Conservation (phyloP, 805 yeast species). For the Debaryomyces castellii region DNA sequence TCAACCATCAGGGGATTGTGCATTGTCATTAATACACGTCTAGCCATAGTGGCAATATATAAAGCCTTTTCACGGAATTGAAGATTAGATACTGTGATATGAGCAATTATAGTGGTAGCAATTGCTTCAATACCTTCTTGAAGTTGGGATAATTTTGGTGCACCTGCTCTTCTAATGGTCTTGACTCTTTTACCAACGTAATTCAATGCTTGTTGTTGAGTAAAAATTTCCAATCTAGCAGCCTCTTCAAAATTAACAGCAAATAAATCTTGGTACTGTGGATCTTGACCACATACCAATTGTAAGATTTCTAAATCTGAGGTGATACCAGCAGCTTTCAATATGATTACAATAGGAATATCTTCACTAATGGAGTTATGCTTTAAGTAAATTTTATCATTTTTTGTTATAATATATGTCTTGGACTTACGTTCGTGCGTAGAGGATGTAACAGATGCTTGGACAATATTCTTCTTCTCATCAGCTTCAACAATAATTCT, state of each 20-base stretch:
- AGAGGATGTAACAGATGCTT: slow-evolving; percentile 96
- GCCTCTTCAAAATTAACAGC: slow-evolving; percentile 94
- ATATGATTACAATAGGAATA: slow-evolving; percentile 86
- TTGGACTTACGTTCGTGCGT: slow-evolving; percentile 98
- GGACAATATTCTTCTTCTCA: slow-evolving; percentile 89
- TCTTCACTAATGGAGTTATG: slow-evolving; percentile 96
- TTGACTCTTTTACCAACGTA: slow-evolving; percentile 89
- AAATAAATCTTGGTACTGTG: slow-evolving; percentile 87
- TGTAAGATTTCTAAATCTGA: slow-evolving; percentile 93
- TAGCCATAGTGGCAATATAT: slow-evolving; percentile 93
- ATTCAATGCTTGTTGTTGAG: slow-evolving; percentile 92
- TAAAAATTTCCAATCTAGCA: slow-evolving; percentile 76
- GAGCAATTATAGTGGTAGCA: slow-evolving; percentile 96
- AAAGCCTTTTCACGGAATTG: slow-evolving; percentile 94
- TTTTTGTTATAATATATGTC: slow-evolving; percentile 91
- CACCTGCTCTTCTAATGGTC: slow-evolving; percentile 82
- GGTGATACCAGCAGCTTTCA: slow-evolving; percentile 92
- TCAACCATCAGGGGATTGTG: slow-evolving; percentile 94
- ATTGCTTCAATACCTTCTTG: slow-evolving; percentile 97
- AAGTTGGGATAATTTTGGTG: slow-evolving; percentile 72
- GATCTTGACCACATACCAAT: slow-evolving; percentile 86
- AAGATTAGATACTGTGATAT: slow-evolving; percentile 76
- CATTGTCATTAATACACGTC: slow-evolving; percentile 95
- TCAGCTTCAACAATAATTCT: slow-evolving; percentile 98
- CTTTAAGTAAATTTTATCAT: slow-evolving; percentile 83